Percentiles rank a stretch among this genome's conserved stretches.
Conservation (phyloP, 202 grass and related monocot species). For the Sporobolus alterniflorus region DNA sequence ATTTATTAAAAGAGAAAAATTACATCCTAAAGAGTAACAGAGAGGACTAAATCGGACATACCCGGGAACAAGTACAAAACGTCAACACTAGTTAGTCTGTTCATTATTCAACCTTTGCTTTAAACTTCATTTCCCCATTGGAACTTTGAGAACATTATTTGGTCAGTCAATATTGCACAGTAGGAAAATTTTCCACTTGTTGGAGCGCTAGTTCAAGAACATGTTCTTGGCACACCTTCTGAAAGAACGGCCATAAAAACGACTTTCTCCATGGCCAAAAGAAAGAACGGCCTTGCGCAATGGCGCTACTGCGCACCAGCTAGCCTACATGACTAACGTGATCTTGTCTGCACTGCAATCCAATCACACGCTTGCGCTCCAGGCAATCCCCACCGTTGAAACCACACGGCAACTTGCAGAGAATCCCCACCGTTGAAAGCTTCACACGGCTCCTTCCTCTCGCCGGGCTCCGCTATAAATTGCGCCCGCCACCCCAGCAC, state of each 20-base stretch:
- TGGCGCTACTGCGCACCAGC: not conserved
- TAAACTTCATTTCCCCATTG: not conserved
- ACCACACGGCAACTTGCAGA: constrained; percentile 38
- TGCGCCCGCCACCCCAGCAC: not conserved
- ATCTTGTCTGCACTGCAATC: not conserved
- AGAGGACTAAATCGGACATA: no score
- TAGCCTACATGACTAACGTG: not conserved
- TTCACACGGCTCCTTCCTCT: not conserved
- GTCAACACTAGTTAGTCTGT: not conserved
- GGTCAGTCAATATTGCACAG: not conserved
- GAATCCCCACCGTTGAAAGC: constrained; percentile 13
- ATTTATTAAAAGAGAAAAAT: no score
- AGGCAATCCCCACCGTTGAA: constrained; percentile 24
- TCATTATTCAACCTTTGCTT: not conserved
- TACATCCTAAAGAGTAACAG: no score
- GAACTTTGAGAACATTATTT: not conserved
- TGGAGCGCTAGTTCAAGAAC: not conserved
- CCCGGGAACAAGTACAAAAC: no score
- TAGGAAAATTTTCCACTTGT: not conserved
- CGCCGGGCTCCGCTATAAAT: constrained; percentile 26
- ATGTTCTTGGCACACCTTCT: not conserved
- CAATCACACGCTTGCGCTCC: not conserved
- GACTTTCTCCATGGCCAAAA: not conserved
- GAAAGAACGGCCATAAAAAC: not conserved
- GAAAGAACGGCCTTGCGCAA: not conserved